Base-by-base conservation (phyloP, 441 rosid species). In the Populus trichocarpa region DNA sequence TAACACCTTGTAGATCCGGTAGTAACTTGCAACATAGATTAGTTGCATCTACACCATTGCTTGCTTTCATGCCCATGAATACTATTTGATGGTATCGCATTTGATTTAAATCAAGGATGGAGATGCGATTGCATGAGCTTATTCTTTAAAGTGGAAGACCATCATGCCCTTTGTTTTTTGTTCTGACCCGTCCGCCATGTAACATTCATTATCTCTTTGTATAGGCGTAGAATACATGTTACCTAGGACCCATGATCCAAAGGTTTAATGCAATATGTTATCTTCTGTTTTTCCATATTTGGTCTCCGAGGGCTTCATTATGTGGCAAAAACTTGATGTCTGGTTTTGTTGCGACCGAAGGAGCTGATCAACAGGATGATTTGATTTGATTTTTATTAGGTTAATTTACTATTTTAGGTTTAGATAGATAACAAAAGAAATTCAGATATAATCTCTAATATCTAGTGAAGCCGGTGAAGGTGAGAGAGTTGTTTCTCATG, bases 91-190 rank as follows among this genome's bases (percentile, higher is more conserved):
- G 20, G 22, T 10, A 32, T 74, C 2, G 71, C 26, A 6, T 18
- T 74, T 16, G 38, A 18, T 32, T 38, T 36, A 61, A 26, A 26
- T 26, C 28, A 26, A 26, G 28, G 28, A 26, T 26, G 28, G 28
- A 32, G 33, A 32, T 5, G 33, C 33, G 33, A 33, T 22, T 61
- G 63, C 18, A 46, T 70, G 30, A 64, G 70, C 71, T n/a, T 32
- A 25, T 63, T 66, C 68, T 77, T 77, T 13, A 46, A 70, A 73
- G 75, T 40, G 72, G 75, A 78, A 80, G 77, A 57, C 61, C 71
- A 66, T 79, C 71, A 66, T 79, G 69, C 68, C 32, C 73, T 69
- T 65, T 75, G 59, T 63, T 74, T 79, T 73, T 67, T 12, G 10
- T 20, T 18, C 53, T 46, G 69, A 74, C 50, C 75, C 8, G 23